Base-by-base conservation (phyloP, 192 early-diverging fungal genomes). In the Phlyctochytrium arcticum region DNA sequence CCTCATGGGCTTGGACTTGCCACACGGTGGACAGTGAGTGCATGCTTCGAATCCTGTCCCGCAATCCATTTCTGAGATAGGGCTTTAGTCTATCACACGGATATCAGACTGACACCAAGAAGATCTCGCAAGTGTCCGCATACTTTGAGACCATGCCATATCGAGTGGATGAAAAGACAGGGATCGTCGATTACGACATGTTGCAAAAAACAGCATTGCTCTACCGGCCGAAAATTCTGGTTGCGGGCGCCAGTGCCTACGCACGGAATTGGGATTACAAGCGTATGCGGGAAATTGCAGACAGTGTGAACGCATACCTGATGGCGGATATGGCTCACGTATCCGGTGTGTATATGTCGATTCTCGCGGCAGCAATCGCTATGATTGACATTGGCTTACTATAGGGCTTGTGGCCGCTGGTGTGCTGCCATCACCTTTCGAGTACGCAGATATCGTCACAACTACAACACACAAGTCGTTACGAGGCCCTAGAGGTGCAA, bases 381-480 rank as follows among this genome's bases (percentile, higher is more conserved):
- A n/a, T n/a, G n/a, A n/a, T n/a, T n/a, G n/a, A n/a, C n/a, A n/a
- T n/a, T n/a, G n/a, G 54, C 5, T 50, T 48, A 21, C 15, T 55
- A 31, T 44, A 84, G 90, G 90, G 33, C 71, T 96, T 33, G 87
- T 99, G 36, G 90, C 95, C 5, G 95, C 96, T 6, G 86, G 81
- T 29, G 88, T 91, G 24, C 67, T 99, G 17, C 89, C 87, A 64
- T 86, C 88, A 63, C 95, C 96, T 12, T 99, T 96, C 71, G 86
- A 90, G 63, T 80, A 89, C 73, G 87, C 94, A 36, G 96, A 99
- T 74, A 89, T 99, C 62, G 96, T 99, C 69, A 99, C 95, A 9
- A 99, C 96, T 30, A 99, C 96, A 54, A 99, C 96, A 2, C 96
- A 99, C 85, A 99, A 99, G 73, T 96, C 95, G 15, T 86, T 99